Conservation (phyloP, 2,329 filamentous ascomycete genomes). For the Pseudogymnoascus sp. region DNA sequence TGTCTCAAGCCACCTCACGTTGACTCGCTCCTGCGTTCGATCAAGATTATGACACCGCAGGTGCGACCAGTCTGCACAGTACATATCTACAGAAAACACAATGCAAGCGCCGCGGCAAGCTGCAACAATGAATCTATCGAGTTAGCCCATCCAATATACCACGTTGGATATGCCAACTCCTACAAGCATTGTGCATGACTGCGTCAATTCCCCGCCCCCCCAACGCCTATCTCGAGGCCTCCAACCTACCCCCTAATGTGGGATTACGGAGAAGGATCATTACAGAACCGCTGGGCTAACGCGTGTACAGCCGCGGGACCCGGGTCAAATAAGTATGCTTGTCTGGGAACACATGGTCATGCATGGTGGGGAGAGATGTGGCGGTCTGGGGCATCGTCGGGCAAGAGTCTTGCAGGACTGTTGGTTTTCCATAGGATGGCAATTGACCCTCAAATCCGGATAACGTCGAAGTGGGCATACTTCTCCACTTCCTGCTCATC, state of each 20-base stretch:
- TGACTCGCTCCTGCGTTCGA: neutral
- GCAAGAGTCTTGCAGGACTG: constrained; percentile 2
- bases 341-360: constrained; percentile 5
- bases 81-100: neutral
- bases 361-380: constrained; percentile 3
- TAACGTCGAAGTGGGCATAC: neutral
- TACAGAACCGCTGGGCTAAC: constrained; percentile 8
- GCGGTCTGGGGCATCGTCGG: constrained; percentile 1
- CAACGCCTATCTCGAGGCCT: neutral
- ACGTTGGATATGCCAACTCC: constrained; percentile 8
- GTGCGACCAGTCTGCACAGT: neutral
- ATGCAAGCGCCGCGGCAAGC: constrained; percentile 8
- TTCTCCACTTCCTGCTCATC: neutral
- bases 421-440: constrained; percentile 5
- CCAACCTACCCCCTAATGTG: neutral
- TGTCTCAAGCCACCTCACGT: neutral
- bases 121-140: neutral
- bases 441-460: constrained; percentile 5
- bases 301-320: constrained; percentile 4
- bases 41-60: neutral
- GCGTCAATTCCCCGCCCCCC: neutral
- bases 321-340: neutral
- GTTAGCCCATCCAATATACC: constrained; percentile 6
- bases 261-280: constrained; percentile 5
- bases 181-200: constrained; percentile 6